phyloP scores from a whole-genome alignment of 2,329 filamentous ascomycete genomes.

The Pseudogymnoascus sp. region DNA sequence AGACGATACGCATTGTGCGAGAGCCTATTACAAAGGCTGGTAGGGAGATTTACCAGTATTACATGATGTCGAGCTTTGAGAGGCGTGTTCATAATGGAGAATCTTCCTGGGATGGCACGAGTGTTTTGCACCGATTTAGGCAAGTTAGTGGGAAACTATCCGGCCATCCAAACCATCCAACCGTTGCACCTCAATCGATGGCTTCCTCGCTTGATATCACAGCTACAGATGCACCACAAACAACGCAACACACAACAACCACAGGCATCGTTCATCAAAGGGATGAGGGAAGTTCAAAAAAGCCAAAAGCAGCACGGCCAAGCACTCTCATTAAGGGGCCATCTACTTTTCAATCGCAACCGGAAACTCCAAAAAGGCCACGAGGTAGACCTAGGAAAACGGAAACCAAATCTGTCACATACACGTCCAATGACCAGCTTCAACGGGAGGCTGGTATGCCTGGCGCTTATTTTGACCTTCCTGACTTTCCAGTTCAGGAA shows the following conservation, averaged over 20 bases:
- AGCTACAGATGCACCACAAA: neutral
- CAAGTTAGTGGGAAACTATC: neutral
- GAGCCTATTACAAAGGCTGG: neutral
- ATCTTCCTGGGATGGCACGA: neutral
- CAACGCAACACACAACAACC: neutral
- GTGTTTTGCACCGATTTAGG: conserved; percentile 10
- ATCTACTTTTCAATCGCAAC: neutral
- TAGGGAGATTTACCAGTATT: conserved; percentile 5
- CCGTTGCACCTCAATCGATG: neutral
- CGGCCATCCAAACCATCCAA: neutral
- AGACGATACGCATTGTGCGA: conserved; percentile 5
- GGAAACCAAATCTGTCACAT: neutral
- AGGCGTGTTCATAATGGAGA: neutral
- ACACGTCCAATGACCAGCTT: conserved; percentile 15
- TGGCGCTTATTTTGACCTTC: conserved; percentile 19
- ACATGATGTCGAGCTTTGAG: neutral
- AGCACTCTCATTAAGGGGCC: neutral
- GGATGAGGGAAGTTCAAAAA: neutral
- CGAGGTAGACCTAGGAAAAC: conserved; percentile 2
- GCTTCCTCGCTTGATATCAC: neutral
- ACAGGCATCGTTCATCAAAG: neutral
- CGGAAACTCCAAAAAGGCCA: neutral
- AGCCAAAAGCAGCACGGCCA: neutral
- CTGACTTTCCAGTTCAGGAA: conserved; percentile 11
- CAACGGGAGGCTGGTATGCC: conserved; percentile 17